A percentile compares a stretch with the other conserved stretches of the same genome.
These are phyloP conservation scores for Talaromyces sp. DNA, from an alignment of 2,329 filamentous ascomycete species.

Conservation along the genomic window DNA sequence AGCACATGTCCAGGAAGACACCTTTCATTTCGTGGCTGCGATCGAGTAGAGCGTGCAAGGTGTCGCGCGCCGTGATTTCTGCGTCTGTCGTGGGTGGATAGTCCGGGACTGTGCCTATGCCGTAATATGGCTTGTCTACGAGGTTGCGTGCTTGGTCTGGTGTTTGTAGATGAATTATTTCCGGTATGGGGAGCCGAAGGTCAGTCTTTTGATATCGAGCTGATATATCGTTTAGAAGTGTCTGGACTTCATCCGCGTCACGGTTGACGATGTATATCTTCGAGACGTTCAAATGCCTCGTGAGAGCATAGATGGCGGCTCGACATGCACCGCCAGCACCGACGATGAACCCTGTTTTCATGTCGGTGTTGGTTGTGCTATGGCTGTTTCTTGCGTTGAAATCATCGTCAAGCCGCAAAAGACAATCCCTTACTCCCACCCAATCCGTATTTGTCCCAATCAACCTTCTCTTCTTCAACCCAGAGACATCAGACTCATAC, in stretches of 20 bases:
- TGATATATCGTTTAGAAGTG: background rate
- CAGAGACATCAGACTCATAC: background rate
- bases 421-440: background rate
- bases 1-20: conserved; percentile 2
- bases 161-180: background rate
- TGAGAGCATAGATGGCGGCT: background rate
- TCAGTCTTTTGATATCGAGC: background rate
- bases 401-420: background rate
- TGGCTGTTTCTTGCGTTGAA: background rate
- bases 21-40: background rate
- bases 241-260: background rate
- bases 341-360: background rate
- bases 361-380: background rate
- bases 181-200: background rate
- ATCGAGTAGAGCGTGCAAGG: background rate
- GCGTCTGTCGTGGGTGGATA: background rate
- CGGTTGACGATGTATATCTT: conserved; percentile 7
- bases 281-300: background rate
- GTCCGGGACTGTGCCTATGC: background rate
- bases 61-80: background rate
- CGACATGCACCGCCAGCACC: background rate
- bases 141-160: background rate
- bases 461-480: background rate
- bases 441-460: conserved; percentile 7
- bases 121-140: background rate